Base-by-base conservation (phyloP, 352 stramenopile species). In the Pythium dissotocum region DNA sequence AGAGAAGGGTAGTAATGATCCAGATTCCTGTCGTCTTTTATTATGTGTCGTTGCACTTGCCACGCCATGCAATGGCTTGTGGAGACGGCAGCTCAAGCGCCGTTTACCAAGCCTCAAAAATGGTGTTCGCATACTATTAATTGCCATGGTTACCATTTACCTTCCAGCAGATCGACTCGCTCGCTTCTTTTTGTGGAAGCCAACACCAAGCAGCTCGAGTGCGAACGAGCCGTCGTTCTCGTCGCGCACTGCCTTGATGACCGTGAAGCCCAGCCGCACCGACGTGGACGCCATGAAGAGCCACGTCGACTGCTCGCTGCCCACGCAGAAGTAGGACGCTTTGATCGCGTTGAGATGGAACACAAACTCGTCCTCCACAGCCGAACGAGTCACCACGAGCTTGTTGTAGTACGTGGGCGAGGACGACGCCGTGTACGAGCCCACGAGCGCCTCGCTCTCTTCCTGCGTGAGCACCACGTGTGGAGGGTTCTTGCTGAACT, bases 381-480 rank as follows among this genome's bases (percentile, higher is more conserved):
- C 21, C 2, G 42, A 36, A 2, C n/a, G 33, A 1, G 53, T 63
- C 28, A 91, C 63, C 33, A 66, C 55, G 32, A 83, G 48, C 4
- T 64, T 73, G 12, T 66, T 67, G 51, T 82, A 90, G 51, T 69
- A 90, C 14, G 36, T 67, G 6, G 73, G 32, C 2, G 79, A 87
- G 1, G 46, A 66, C 35, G 72, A 52, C 33, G 80, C 62, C 28
- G 54, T 38, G 58, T 90, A 91, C 51, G 61, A 63, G 0, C 83
- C 83, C 2, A 85, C 61, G 38, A 89, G 71, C 28, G 64, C 69
- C 2, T 71, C 53, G 1, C 18, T 66, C 16, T 77, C 70, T 0
- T 61, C 53, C 0, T 38, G 52, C 6, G 64, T 70, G 30, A 88
- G 58, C 40, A 28, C n/a, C 4, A 78, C 51, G 14, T 63, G 71